These are phyloP conservation scores for Aspergillus arachidicola DNA, from an alignment of 2,329 filamentous ascomycete genomes.

Conservation along the genomic window DNA sequence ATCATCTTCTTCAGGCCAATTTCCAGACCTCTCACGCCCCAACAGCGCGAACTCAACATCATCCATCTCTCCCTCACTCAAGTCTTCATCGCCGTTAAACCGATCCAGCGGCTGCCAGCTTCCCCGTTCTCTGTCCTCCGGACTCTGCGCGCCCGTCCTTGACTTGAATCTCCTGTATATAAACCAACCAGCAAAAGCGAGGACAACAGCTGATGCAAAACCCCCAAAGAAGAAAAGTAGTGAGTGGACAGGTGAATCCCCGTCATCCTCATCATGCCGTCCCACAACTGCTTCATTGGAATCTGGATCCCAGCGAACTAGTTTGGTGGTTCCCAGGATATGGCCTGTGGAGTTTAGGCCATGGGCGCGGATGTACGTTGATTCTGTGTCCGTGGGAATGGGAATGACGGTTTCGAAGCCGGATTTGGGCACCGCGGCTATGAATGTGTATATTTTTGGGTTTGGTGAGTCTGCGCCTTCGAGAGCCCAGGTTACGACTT, in stretches of 20 bases:
- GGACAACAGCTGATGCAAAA: neutral
- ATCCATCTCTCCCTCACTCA: constrained; percentile 18
- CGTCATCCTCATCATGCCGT: constrained; percentile 3
- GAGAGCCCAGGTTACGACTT: constrained; percentile 34
- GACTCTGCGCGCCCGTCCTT: neutral
- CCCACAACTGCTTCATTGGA: constrained; percentile 16
- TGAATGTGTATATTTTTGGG: constrained; percentile 10
- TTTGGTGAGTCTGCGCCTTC: constrained; percentile 16
- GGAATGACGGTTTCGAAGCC: constrained; percentile 33
- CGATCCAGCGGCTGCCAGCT: constrained; percentile 10
- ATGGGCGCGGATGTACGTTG: constrained; percentile 23
- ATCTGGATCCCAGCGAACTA: constrained; percentile 25
- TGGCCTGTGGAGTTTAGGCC: constrained; percentile 26
- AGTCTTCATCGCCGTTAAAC: constrained; percentile 10
- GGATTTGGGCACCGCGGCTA: constrained; percentile 25
- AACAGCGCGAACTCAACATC: constrained; percentile 18
- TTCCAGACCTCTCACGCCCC: neutral
- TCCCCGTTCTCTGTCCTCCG: constrained; percentile 3
- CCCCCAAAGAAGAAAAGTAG: constrained; percentile 9
- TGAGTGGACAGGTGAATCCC: neutral
- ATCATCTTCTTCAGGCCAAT: neutral
- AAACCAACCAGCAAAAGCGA: constrained; percentile 7
- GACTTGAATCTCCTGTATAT: neutral
- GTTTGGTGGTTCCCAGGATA: constrained; percentile 20
- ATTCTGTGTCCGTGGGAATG: constrained; percentile 19